Percentiles rank a stretch among this genome's conserved stretches.
phyloP scores from a whole-genome alignment of 2,329 filamentous ascomycete species.

The Lachnellula suecica region DNA sequence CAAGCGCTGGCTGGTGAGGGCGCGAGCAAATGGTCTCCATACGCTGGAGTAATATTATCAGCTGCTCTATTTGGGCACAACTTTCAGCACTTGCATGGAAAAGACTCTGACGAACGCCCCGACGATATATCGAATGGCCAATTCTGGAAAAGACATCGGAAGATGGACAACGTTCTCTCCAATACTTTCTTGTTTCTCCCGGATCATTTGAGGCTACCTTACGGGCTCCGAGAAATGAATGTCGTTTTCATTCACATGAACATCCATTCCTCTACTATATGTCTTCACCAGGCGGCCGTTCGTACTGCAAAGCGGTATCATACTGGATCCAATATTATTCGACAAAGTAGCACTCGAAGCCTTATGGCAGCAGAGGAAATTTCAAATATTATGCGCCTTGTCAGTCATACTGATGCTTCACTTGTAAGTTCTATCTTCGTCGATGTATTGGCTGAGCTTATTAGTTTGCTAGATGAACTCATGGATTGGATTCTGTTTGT shows the following conservation, averaged over 20 bases:
- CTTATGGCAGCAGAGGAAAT: slow-evolving; percentile 82
- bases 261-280: slow-evolving; percentile 84
- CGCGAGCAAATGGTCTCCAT: slow-evolving; percentile 64
- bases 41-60: slow-evolving; percentile 71
- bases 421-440: slow-evolving; percentile 51
- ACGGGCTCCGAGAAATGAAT: slow-evolving; percentile 65
- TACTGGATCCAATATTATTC: slow-evolving; percentile 62
- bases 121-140: slow-evolving; percentile 71
- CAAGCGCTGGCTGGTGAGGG: slow-evolving; percentile 53
- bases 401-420: slow-evolving; percentile 66
- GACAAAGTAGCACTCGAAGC: slow-evolving; percentile 71
- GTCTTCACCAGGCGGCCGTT: slow-evolving; percentile 83
- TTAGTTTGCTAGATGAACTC: slow-evolving; percentile 62
- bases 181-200: slow-evolving; percentile 79
- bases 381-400: slow-evolving; percentile 77
- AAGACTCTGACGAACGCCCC: slow-evolving; percentile 67
- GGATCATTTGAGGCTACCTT: slow-evolving; percentile 69
- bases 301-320: slow-evolving; percentile 76
- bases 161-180: slow-evolving; percentile 77
- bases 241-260: slow-evolving; percentile 85
- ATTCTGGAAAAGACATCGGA: slow-evolving; percentile 84
- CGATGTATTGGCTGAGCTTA: slow-evolving; percentile 14
- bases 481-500: slow-evolving; percentile 79
- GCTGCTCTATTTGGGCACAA: slow-evolving; percentile 81
- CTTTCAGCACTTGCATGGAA: slow-evolving; percentile 75